These are phyloP conservation scores for Filobasidium floriforme DNA, from an alignment of 768 basidiomycete genomes.

Conservation along the genomic window DNA sequence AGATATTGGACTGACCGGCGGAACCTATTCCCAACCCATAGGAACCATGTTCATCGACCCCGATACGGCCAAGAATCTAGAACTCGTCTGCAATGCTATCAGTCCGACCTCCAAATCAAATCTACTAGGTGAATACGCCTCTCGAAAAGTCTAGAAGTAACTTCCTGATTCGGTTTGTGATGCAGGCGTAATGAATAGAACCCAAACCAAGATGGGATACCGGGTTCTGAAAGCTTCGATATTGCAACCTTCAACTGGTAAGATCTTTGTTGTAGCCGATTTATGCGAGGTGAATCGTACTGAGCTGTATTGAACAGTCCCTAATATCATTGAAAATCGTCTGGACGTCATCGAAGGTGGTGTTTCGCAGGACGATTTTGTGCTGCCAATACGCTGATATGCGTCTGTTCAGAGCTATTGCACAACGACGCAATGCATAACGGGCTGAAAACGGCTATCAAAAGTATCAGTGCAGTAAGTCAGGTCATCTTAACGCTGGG, in stretches of 20 bases:
- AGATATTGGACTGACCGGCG: too few species aligned
- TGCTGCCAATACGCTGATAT: neutral
- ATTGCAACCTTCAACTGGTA: slow-evolving; percentile 71
- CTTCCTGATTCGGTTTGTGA: neutral
- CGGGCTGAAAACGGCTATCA: slow-evolving; percentile 20
- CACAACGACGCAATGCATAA: slow-evolving; percentile 15
- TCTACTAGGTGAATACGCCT: slow-evolving; percentile 57
- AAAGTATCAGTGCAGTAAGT: slow-evolving; percentile 21
- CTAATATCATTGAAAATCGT: slow-evolving; percentile 60
- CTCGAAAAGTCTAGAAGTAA: slow-evolving; percentile 9
- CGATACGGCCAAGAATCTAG: slow-evolving; percentile 79
- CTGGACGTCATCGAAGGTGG: slow-evolving; percentile 79
- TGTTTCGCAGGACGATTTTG: neutral
- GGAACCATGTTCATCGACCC: slow-evolving; percentile 93
- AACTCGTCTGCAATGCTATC: slow-evolving; percentile 71
- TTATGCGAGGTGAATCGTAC: neutral
- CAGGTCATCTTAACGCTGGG: neutral
- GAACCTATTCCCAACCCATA: neutral
- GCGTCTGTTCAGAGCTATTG: slow-evolving; percentile 7
- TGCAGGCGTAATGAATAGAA: slow-evolving; percentile 55
- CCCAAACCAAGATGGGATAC: slow-evolving; percentile 82
- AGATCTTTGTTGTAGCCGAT: slow-evolving; percentile 3
- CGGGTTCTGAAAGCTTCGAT: slow-evolving; percentile 72
- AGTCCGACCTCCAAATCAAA: slow-evolving; percentile 59
- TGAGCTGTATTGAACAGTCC: slow-evolving; percentile 22